Base-by-base conservation (phyloP, 1,284 basidiomycete genomes). In the Porogramme epimiltina region DNA sequence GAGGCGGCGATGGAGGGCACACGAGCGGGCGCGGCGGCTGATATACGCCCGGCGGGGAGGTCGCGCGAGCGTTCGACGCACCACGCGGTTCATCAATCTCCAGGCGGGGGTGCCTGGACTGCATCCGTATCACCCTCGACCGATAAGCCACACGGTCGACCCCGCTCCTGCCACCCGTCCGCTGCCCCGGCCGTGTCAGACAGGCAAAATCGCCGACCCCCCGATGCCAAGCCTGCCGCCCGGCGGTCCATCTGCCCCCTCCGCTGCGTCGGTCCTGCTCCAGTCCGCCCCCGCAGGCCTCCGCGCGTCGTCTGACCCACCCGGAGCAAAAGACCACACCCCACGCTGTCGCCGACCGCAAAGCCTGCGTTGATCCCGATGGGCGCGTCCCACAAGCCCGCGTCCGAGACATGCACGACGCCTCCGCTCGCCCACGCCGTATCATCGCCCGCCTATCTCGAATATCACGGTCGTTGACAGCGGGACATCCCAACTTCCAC, bases 21-120 rank as follows among this genome's bases (percentile, higher is more conserved):
- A 42, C 46, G 51, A 47, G 41, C 28, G 45, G 34, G 34, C 34
- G 41, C 20, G 24, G 15, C 24, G 51, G 48, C 31, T 15, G 18
- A 24, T 58, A 58, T 57, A 57, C 49, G 42, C 36, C 36, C 31
- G 34, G 41, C 18, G 41, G 24, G 18, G 39, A 19, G 15, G 11
- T 40, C 25, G 46, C 37, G 46, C 22, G 33, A 25, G 33, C 41
- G 28, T 33, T 49, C 42, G 42, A 45, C 16, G 47, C 41, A 54
- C 56, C 56, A 55, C 42, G 56, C 53, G 56, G 56, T 39, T 28
- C 56, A 37, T 55, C 48, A 49, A 47, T 52, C 47, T 38, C 20
- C 34, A 38, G 24, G n/a, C 22, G 20, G 24, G 10, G 25, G 49
- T 51, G 49, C 49, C 49, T 51, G 49, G 48, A 24, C 16, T 34